These are phyloP conservation scores for Pascua sp. DNA, from an alignment of 1,284 basidiomycete genomes.

Conservation along the genomic window DNA sequence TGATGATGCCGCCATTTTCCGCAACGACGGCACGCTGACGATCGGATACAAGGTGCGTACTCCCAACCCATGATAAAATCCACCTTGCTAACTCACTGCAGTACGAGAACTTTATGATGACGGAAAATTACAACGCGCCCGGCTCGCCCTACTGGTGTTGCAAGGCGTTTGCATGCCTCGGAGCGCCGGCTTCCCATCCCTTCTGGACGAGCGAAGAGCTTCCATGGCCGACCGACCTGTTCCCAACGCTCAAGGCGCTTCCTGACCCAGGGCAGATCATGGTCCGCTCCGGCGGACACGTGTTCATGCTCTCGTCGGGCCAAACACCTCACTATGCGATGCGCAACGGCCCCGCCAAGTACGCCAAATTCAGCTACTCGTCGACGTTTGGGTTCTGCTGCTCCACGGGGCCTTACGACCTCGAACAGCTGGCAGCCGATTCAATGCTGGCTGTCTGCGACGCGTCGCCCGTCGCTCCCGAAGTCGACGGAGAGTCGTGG, in stretches of 20 bases:
- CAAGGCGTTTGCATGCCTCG: slow-evolving; percentile 69
- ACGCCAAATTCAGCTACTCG: slow-evolving; percentile 71
- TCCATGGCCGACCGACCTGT: slow-evolving; percentile 54
- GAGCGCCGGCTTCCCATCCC: slow-evolving; percentile 61
- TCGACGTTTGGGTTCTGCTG: slow-evolving; percentile 72
- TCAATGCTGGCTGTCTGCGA: slow-evolving; percentile 66
- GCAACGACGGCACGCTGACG: slow-evolving; percentile 65
- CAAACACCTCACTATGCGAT: slow-evolving; percentile 74
- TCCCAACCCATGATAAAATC: no score
- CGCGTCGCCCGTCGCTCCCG: slow-evolving; percentile 48
- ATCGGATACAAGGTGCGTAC: slow-evolving; percentile 57
- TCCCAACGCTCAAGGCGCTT: slow-evolving; percentile 54
- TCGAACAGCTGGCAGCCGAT: slow-evolving; percentile 69
- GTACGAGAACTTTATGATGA: slow-evolving; percentile 44
- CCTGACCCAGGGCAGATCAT: slow-evolving; percentile 67
- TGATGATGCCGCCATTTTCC: slow-evolving; percentile 54
- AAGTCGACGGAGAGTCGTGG: slow-evolving; percentile 62
- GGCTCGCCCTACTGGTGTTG: slow-evolving; percentile 75
- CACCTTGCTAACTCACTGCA: no score
- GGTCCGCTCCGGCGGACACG: slow-evolving; percentile 56
- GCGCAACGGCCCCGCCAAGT: slow-evolving; percentile 71
- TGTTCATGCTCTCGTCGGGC: slow-evolving; percentile 68
- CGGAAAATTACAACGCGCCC: slow-evolving; percentile 72
- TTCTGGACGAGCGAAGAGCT: slow-evolving; percentile 68
- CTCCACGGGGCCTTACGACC: slow-evolving; percentile 62